Percentiles rank a stretch among this genome's conserved stretches.
These are phyloP conservation scores for Aspergillus sp. DNA, from an alignment of 2,329 filamentous ascomycete species.

Conservation along the genomic window DNA sequence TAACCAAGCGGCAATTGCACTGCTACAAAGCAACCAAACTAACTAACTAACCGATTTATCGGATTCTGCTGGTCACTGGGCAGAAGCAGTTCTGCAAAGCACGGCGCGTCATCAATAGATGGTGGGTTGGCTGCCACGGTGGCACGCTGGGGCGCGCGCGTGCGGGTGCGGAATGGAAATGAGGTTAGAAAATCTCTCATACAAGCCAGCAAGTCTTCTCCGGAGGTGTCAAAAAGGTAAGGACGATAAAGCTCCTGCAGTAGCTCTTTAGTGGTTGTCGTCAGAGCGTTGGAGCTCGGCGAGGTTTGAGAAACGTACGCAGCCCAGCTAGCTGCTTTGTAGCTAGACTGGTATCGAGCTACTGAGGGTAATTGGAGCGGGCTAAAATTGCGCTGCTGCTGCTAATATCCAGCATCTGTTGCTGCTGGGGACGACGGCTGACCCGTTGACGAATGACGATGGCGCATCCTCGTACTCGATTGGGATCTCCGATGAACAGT, in stretches of 20 bases:
- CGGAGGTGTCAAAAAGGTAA: background rate
- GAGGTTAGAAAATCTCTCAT: background rate
- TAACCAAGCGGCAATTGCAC: background rate
- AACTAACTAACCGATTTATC: background rate
- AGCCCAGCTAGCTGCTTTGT: too few relatives aligned
- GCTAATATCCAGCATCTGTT: background rate
- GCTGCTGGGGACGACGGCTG: constrained; percentile 6
- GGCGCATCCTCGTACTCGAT: background rate
- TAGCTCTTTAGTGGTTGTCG: background rate
- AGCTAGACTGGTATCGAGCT: too few relatives aligned
- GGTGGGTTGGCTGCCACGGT: background rate
- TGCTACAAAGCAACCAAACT: background rate
- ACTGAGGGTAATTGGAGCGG: too few relatives aligned
- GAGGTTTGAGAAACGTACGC: too few relatives aligned
- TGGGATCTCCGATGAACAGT: constrained; percentile 4
- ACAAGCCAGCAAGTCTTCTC: background rate
- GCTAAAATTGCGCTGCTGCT: background rate
- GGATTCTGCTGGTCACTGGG: background rate
- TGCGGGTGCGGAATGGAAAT: background rate
- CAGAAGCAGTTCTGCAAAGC: background rate
- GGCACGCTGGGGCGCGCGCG: background rate
- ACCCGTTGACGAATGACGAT: background rate
- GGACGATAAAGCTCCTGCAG: background rate
- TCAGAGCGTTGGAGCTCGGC: background rate
- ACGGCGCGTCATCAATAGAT: background rate